Percentiles rank a stretch among this genome's conserved stretches.
Conservation (phyloP, 352 stramenopile genomes). For the Proteromonas lacertae region DNA sequence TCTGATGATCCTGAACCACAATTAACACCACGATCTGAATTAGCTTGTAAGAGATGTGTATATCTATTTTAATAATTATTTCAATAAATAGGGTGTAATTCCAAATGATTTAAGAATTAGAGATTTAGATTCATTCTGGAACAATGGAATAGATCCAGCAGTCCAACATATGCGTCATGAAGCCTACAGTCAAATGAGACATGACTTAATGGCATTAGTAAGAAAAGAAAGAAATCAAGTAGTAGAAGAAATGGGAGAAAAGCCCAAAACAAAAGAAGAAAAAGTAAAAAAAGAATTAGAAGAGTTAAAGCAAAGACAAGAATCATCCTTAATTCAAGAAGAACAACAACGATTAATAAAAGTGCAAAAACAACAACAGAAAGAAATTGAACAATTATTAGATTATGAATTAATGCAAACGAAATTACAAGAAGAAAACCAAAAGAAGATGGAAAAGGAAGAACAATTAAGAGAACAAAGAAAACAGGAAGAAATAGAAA, state of each 20-base stretch:
- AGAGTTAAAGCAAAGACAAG: background rate
- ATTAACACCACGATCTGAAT: too few relatives aligned
- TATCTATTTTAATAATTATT: too few relatives aligned
- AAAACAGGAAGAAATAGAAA: slow-evolving; percentile 1
- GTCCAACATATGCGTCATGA: slow-evolving; percentile 2
- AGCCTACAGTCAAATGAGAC: background rate
- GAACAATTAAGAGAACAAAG: background rate
- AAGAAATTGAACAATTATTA: slow-evolving; percentile 12
- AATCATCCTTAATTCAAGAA: slow-evolving; percentile 18
- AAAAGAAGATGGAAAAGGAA: background rate
- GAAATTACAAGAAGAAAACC: background rate
- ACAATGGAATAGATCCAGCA: background rate
- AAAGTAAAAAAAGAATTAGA: slow-evolving; percentile 4
- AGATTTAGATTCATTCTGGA: slow-evolving; percentile 3
- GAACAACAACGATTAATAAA: slow-evolving; percentile 29
- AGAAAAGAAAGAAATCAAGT: slow-evolving; percentile 13
- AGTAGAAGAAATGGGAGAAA: slow-evolving; percentile 15
- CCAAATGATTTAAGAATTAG: background rate
- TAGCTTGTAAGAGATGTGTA: too few relatives aligned
- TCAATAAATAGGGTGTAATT: too few relatives aligned
- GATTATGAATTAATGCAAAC: too few relatives aligned
- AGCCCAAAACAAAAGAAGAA: slow-evolving; percentile 3
- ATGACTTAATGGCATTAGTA: background rate
- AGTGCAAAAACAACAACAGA: slow-evolving; percentile 25
- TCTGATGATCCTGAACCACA: too few relatives aligned